Evolutionary conservation across 306 rosid species (phyloP).

Genomic region (Trichosanthes truncata): DNA sequence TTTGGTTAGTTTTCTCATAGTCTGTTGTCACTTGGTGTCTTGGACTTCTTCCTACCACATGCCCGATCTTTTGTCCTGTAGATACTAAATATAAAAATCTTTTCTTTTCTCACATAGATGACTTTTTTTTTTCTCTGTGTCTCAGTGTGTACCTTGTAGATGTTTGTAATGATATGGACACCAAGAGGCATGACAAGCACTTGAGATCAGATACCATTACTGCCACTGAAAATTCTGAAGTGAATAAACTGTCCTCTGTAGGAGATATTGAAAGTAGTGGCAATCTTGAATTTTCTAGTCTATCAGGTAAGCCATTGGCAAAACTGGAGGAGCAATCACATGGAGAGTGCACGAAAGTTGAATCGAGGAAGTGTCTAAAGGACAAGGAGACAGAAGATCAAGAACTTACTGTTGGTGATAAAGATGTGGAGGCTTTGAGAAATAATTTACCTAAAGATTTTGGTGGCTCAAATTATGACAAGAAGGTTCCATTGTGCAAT

Average conservation of each 20-base stretch:
- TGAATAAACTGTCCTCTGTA: slow-evolving; percentile 15
- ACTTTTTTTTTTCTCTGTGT: not conserved
- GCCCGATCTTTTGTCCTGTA: not conserved
- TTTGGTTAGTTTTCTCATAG: not conserved
- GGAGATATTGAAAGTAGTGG: slow-evolving; percentile 16
- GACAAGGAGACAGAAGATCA: slow-evolving; percentile 28
- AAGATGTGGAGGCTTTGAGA: slow-evolving; percentile 27
- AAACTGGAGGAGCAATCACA: slow-evolving; percentile 21
- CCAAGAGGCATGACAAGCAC: slow-evolving; percentile 26
- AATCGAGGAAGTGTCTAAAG: slow-evolving; percentile 18
- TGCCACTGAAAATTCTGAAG: slow-evolving; percentile 24
- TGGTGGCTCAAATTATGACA: slow-evolving; percentile 19
- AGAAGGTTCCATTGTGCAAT: slow-evolving; percentile 18
- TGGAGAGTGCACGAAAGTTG: slow-evolving; percentile 22
- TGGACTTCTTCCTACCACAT: not conserved
- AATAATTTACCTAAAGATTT: slow-evolving; percentile 11
- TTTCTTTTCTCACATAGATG: not conserved
- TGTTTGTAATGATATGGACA: slow-evolving; percentile 30
- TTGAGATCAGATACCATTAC: slow-evolving; percentile 24
- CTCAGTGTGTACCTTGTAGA: slow-evolving; percentile 29
- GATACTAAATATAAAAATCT: not conserved
- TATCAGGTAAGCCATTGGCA: slow-evolving; percentile 18
- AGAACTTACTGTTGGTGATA: slow-evolving; percentile 20
- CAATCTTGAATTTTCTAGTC: slow-evolving; percentile 16
- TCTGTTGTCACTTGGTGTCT: not conserved